Evolutionary conservation across 257 asterid species (phyloP).

Genomic region (Przewalskia tangutica): DNA sequence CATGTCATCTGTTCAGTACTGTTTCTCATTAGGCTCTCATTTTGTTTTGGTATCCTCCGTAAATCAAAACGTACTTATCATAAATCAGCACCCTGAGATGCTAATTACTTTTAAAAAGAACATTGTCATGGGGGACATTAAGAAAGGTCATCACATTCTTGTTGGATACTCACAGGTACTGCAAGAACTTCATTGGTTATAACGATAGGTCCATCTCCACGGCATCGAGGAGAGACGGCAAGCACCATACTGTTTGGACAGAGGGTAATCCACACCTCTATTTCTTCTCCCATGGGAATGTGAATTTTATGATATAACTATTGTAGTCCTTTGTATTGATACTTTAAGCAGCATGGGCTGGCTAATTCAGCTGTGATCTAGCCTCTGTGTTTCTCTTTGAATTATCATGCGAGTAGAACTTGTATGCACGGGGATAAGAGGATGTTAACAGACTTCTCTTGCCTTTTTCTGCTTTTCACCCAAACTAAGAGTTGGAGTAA

Average conservation of each 20-base stretch:
- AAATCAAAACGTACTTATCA: not conserved
- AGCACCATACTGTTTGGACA: slow-evolving; percentile 90
- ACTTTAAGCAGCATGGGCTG: not conserved
- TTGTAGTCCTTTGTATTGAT: not conserved
- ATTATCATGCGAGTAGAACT: not conserved
- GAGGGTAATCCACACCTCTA: slow-evolving; percentile 38
- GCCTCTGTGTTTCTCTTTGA: not conserved
- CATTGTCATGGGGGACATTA: not conserved
- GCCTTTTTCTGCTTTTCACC: not conserved
- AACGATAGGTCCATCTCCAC: slow-evolving; percentile 83
- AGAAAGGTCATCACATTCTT: not conserved
- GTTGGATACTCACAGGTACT: slow-evolving; percentile 43
- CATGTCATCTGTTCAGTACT: not conserved
- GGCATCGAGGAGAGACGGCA: slow-evolving; percentile 83
- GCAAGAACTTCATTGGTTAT: slow-evolving; percentile 81
- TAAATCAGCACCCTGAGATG: not conserved
- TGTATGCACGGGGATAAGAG: not conserved
- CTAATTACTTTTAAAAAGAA: not conserved
- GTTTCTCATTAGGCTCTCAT: not conserved
- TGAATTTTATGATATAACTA: not conserved
- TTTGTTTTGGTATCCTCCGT: not conserved
- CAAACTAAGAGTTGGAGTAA: not conserved
- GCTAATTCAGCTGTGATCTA: not conserved
- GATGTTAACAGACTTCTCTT: not conserved
- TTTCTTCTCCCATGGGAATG: not conserved